Base-by-base conservation (phyloP, 768 basidiomycete species). In the Russula virescens region DNA sequence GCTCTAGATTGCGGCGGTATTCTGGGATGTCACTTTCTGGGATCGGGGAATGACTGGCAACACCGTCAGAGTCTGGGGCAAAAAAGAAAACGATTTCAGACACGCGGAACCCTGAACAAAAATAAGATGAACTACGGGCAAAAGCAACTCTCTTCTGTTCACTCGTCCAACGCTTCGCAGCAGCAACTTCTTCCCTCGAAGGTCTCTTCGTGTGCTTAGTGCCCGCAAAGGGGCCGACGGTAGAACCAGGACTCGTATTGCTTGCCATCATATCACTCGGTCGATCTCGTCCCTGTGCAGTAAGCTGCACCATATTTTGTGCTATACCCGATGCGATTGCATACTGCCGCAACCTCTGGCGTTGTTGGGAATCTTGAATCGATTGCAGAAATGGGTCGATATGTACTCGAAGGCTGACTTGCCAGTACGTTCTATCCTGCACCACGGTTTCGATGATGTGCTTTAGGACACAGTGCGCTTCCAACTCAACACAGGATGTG, bases 1-100 rank as follows among this genome's bases (percentile, higher is more conserved):
- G 63, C 26, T 60, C 47, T 35, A 64, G 25, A 35, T 49, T 55
- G 34, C 63, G 58, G 3, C 5, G 42, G 47, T 60, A 64, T 28
- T 64, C 63, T 35, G 35, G 28, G 34, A 64, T 60, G 5, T 63
- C 51, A 6, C 40, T 48, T 4, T 48, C 52, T 21, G 23, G 48
- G 23, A 49, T 40, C n/a, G 51, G 1, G 3, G 26, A 5, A 23
- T 19, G 2, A 5, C 1, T 7, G 7, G 34, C 19, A 45, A 46
- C 16, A 9, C 18, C 35, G 3, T 63, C 62, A 16, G 52, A 47
- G 10, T 31, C 53, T 60, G 52, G 38, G 6, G 3, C 10, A 48
- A 13, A 35, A 5, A 43, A 5, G 9, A 21, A 52, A 31, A 16
- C 13, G 1, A n/a, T 4, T 60, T 31, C 14, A 55, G 58, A 35